Percentiles rank a stretch among this genome's conserved stretches.
These are phyloP conservation scores for Hemerocallis citrina DNA, from an alignment of 106 monocot species.

Conservation along the genomic window DNA sequence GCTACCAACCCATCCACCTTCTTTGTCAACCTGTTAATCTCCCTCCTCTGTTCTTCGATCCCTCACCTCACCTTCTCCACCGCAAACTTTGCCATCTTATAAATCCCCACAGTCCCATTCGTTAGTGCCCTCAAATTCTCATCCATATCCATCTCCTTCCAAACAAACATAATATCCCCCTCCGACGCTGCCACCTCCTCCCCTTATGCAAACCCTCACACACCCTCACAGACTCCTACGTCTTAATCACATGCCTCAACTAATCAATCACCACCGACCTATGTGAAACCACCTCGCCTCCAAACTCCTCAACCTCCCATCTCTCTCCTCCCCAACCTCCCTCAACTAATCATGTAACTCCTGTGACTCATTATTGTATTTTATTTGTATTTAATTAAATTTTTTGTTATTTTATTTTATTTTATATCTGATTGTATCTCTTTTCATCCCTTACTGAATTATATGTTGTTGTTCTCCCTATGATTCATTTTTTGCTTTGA, in stretches of 20 bases:
- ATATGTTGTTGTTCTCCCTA: too few relatives aligned
- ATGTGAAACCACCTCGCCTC: conserved; percentile 54
- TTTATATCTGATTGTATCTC: too few relatives aligned
- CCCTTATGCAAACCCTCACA: conserved; percentile 20
- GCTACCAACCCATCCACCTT: conserved; percentile 39
- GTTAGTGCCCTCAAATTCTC: conserved; percentile 39
- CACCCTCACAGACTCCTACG: conserved; percentile 39
- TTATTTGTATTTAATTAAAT: too few relatives aligned
- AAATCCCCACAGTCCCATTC: conserved; percentile 46
- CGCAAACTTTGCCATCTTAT: conserved; percentile 41
- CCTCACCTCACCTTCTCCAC: conserved; percentile 42
- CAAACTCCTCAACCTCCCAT: conserved; percentile 37
- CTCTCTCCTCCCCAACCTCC: conserved; percentile 35
- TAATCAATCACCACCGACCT: conserved; percentile 70
- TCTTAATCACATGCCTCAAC: conserved; percentile 55
- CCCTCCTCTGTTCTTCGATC: conserved; percentile 25
- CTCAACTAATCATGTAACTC: too few relatives aligned
- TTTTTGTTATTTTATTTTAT: too few relatives aligned
- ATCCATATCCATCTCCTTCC: conserved; percentile 59
- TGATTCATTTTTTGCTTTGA: too few relatives aligned
- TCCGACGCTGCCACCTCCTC: conserved; percentile 22
- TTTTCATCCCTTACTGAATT: too few relatives aligned
- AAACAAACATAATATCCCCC: conserved; percentile 52
- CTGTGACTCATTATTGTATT: too few relatives aligned
- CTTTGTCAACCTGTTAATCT: conserved; percentile 30